phyloP scores from a whole-genome alignment of 1,139 yeast genomes.

The Kluyveromyces marxianus region DNA sequence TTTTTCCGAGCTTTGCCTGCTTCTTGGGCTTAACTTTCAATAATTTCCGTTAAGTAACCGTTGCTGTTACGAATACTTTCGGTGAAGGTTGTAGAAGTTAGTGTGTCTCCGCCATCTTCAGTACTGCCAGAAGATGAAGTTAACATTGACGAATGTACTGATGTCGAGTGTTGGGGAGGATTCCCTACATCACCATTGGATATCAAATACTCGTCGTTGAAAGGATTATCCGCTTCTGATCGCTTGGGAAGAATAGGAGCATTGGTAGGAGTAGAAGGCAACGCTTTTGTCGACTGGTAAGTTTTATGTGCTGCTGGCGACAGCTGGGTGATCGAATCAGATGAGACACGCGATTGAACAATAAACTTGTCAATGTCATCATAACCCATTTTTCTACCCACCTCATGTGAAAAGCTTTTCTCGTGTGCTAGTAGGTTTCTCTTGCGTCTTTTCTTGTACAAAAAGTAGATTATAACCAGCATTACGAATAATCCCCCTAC shows the following conservation, averaged over 20 bases:
- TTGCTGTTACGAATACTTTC: not conserved
- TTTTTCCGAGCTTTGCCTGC: too few species aligned
- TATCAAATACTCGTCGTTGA: slow-evolving; percentile 20
- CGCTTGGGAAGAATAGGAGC: slow-evolving; percentile 1
- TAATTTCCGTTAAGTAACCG: not conserved
- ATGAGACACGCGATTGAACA: not conserved
- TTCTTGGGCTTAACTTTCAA: not conserved
- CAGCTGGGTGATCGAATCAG: not conserved
- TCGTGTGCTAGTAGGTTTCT: slow-evolving; percentile 7
- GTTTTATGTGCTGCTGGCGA: not conserved
- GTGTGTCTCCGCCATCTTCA: not conserved
- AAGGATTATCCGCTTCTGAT: slow-evolving; percentile 16
- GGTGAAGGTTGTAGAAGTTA: not conserved
- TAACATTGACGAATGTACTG: not conserved
- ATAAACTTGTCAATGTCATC: slow-evolving; percentile 4
- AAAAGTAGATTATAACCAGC: slow-evolving; percentile 13
- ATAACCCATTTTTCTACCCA: slow-evolving; percentile 8
- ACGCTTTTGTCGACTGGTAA: not conserved
- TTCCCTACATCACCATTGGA: not conserved
- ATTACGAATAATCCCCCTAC: slow-evolving; percentile 19
- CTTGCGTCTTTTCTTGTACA: slow-evolving; percentile 13
- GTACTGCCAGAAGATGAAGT: not conserved
- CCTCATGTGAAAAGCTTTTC: slow-evolving; percentile 12
- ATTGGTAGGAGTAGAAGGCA: not conserved
- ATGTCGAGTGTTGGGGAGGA: not conserved